Conservation (phyloP, 2,329 filamentous ascomycete genomes). For the Orbilia blumenaviensis region DNA sequence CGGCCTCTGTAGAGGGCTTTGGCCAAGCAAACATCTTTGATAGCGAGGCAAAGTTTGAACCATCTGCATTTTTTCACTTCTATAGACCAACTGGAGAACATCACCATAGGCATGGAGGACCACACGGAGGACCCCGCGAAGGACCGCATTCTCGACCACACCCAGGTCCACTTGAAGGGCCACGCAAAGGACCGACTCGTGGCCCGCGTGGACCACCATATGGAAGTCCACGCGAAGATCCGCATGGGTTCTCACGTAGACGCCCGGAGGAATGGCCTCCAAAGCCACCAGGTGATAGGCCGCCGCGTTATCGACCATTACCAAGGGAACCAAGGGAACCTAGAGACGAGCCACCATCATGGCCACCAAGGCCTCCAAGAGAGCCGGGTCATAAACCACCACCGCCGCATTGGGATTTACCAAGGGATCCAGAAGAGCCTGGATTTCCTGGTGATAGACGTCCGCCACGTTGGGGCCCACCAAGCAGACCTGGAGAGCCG, state of each 20-base stretch:
- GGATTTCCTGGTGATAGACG: too few relatives aligned
- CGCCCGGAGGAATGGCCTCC: conserved; percentile 9
- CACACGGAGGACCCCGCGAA: neutral
- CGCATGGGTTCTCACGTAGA: too few relatives aligned
- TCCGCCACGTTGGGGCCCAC: neutral
- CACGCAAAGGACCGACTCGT: neutral
- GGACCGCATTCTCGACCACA: neutral
- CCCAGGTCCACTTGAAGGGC: neutral
- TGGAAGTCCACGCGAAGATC: neutral
- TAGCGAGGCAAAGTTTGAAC: neutral
- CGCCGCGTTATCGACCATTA: neutral
- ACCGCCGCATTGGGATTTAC: neutral
- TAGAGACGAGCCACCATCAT: neutral
- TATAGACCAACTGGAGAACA: conserved; percentile 21
- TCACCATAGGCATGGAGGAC: neutral
- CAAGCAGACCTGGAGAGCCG: neutral
- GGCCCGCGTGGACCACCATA: neutral
- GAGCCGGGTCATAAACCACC: neutral
- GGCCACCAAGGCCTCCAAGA: neutral
- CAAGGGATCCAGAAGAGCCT: neutral
- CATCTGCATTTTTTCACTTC: neutral
- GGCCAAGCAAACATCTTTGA: neutral
- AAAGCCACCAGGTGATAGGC: neutral
- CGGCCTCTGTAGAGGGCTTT: conserved; percentile 9
- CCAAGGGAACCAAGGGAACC: conserved; percentile 4